Base-by-base conservation (phyloP, 129 eudicot species). In the Escallonia rubra region DNA sequence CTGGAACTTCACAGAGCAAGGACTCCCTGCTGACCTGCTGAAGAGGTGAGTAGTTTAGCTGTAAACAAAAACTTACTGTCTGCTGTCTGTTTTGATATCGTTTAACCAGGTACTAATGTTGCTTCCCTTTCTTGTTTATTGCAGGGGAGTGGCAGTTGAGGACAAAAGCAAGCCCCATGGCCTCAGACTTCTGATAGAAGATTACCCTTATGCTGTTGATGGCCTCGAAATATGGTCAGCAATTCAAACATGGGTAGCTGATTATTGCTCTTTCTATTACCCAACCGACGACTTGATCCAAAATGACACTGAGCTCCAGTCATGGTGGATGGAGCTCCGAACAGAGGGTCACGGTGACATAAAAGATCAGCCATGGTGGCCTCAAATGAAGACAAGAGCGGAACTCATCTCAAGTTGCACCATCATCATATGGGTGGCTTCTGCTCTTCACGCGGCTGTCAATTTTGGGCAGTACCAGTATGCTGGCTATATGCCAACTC, bases 371-470 rank as follows among this genome's bases (percentile, higher is more conserved):
- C 66, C 70, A 16, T 75, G 85, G 85, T 80, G 85, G 85, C 85
- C 81, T n/a, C 42, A 47, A 42, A 80, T 80, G 81, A 65, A 66
- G 43, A 80, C 85, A 59, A 39, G 11, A 38, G 66, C 2, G 6
- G 85, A 80, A 14, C 85, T 80, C 46, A 59, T 57, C 43, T n/a
- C 54, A n/a, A 40, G 78, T 15, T 75, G 80, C 71, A 75, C 85
- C 39, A 80, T 71, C 10, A 75, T 80, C 66, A 80, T 80, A 58
- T 80, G 85, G 85, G 61, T 80, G 3, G 81, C 80, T 42, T 80
- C 85, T 43, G 85, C 85, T 45, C 81, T 80, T 47, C 85, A 80
- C 8, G 85, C 85, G 7, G 85, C 85, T 2, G 85, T 80, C 39
- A 80, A 80, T 45, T 80, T 80, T 23, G 85, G 85, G 5, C 85